A percentile compares a stretch with the other conserved stretches of the same genome.
These are phyloP conservation scores for Podaxis carcinomalis DNA, from an alignment of 768 basidiomycete species.

Conservation along the genomic window DNA sequence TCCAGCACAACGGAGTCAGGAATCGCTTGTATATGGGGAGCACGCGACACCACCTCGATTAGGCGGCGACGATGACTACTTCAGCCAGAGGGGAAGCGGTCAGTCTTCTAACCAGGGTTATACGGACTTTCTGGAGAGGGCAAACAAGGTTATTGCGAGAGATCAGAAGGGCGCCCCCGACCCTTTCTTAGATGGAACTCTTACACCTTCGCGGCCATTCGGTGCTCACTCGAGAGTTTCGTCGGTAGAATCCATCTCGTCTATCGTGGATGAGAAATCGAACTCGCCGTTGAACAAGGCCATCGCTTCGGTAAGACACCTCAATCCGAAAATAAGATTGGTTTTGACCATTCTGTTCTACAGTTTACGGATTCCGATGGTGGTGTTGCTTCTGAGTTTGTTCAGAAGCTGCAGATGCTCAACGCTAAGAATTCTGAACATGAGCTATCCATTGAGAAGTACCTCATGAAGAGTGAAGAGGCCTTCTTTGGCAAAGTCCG, in stretches of 20 bases:
- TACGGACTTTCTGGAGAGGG: slow-evolving; percentile 78
- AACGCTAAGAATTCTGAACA: slow-evolving; percentile 85
- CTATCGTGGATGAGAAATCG: slow-evolving; percentile 87
- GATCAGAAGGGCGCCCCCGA: slow-evolving; percentile 78
- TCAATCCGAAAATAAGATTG: background rate
- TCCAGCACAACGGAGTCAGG: slow-evolving; percentile 63
- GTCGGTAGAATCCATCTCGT: slow-evolving; percentile 88
- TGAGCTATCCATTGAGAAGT: slow-evolving; percentile 91
- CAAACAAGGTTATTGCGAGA: slow-evolving; percentile 77
- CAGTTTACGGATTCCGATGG: slow-evolving; percentile 94
- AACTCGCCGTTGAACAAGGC: slow-evolving; percentile 94
- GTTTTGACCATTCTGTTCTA: background rate
- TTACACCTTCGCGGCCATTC: slow-evolving; percentile 69
- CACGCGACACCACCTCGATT: slow-evolving; percentile 45
- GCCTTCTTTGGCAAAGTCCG: slow-evolving; percentile 89
- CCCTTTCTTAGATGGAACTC: slow-evolving; percentile 71
- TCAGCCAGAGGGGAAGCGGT: slow-evolving; percentile 27
- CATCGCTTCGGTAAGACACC: slow-evolving; percentile 66
- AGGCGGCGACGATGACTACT: slow-evolving; percentile 50
- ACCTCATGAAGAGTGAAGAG: slow-evolving; percentile 86
- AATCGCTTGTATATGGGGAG: slow-evolving; percentile 44
- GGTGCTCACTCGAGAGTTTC: slow-evolving; percentile 74
- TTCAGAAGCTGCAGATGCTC: slow-evolving; percentile 74
- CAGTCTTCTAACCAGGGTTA: slow-evolving; percentile 46
- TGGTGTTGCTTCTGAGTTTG: slow-evolving; percentile 86